These are phyloP conservation scores for Schizophyllum commune DNA, from an alignment of 1,284 basidiomycete species.

Conservation along the genomic window DNA sequence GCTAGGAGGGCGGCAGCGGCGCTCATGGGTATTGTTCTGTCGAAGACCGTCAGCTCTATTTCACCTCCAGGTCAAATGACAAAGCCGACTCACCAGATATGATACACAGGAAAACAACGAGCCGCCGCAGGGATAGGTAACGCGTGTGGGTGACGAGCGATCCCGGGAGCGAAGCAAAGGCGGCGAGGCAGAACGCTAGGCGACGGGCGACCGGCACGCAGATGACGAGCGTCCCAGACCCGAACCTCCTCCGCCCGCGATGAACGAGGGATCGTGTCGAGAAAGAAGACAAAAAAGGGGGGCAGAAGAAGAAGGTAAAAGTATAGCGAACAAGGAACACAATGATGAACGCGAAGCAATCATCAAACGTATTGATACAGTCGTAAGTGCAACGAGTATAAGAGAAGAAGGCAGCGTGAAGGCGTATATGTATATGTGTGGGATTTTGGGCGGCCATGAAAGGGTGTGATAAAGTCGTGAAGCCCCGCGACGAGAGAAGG, in stretches of 20 bases:
- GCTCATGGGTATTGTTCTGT: neutral
- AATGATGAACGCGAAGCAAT: neutral
- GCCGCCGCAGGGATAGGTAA: neutral
- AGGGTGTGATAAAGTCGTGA: neutral
- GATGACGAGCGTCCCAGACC: neutral
- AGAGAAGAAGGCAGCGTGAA: neutral
- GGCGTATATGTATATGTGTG: neutral
- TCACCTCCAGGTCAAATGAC: neutral
- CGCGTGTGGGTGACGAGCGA: neutral
- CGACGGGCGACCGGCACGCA: neutral
- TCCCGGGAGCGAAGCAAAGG: neutral
- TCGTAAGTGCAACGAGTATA: neutral
- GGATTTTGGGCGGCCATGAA: neutral
- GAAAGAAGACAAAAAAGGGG: neutral
- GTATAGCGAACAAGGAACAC: neutral
- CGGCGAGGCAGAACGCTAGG: neutral
- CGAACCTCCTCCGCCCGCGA: neutral
- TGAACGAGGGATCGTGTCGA: neutral
- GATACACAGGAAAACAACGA: neutral
- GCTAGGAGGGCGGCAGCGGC: neutral
- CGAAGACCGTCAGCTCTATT: neutral
- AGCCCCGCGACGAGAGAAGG: neutral
- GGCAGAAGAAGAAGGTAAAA: neutral
- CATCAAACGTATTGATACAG: neutral
- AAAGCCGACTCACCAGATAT: neutral